These are phyloP conservation scores for Trichoderma oligosporum DNA, from an alignment of 2,329 filamentous ascomycete genomes.

Conservation along the genomic window DNA sequence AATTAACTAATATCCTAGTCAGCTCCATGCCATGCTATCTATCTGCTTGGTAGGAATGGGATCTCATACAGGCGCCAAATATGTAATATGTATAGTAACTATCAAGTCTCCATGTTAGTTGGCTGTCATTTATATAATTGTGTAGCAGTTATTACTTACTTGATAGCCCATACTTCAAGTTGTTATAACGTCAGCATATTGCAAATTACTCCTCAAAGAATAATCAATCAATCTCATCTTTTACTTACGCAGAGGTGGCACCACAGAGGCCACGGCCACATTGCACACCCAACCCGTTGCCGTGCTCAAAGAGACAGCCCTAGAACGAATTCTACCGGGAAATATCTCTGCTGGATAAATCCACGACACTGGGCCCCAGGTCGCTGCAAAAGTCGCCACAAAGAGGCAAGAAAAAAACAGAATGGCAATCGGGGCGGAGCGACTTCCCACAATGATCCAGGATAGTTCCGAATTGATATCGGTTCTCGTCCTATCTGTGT, in stretches of 20 bases:
- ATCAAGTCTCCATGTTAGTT: background rate
- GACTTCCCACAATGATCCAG: conserved; percentile 54
- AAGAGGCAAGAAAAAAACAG: conserved; percentile 61
- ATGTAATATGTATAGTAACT: conserved; percentile 65
- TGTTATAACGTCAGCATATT: too few relatives aligned
- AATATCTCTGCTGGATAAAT: conserved; percentile 48
- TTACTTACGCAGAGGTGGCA: conserved; percentile 47
- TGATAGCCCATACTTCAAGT: conserved; percentile 50
- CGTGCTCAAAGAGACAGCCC: conserved; percentile 43
- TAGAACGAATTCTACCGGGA: conserved; percentile 40
- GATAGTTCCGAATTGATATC: conserved; percentile 46
- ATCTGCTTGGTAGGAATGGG: background rate
- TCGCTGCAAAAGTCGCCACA: conserved; percentile 44
- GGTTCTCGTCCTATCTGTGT: conserved; percentile 37
- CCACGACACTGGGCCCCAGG: conserved; percentile 45
- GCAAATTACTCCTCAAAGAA: background rate
- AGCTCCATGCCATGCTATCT: background rate
- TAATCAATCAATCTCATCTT: background rate
- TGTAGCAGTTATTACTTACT: conserved; percentile 29
- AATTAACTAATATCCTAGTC: conserved; percentile 33
- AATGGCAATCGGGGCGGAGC: conserved; percentile 56
- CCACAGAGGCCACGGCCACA: conserved; percentile 33
- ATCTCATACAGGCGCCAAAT: conserved; percentile 57
- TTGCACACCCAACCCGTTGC: conserved; percentile 37
- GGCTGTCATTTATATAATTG: background rate